Conservation (phyloP, 2,329 filamentous ascomycete species). For the Trichoderma koningii region DNA sequence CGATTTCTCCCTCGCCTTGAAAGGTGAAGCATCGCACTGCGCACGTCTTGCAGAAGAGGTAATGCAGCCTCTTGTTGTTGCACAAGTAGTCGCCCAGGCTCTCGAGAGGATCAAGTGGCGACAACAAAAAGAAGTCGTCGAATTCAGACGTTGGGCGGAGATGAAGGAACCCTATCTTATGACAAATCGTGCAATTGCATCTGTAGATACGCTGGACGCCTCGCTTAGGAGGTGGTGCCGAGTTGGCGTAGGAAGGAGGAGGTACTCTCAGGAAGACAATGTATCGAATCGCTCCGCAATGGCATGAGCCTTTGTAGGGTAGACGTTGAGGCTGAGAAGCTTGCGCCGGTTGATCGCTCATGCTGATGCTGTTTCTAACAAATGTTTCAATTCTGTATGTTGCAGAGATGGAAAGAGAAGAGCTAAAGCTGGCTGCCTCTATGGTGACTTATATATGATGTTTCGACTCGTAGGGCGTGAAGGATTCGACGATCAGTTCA, state of each 20-base stretch:
- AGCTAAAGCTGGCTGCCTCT: no score
- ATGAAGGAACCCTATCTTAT: conserved; percentile 52
- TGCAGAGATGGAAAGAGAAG: no score
- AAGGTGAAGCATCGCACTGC: conserved; percentile 49
- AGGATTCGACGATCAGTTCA: not conserved
- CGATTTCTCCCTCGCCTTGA: conserved; percentile 39
- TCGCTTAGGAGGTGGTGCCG: conserved; percentile 29
- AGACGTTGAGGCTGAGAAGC: conserved; percentile 19
- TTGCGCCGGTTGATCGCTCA: not conserved
- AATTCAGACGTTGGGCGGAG: conserved; percentile 40
- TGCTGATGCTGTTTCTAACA: not conserved
- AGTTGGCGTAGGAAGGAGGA: conserved; percentile 26
- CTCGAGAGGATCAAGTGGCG: conserved; percentile 42
- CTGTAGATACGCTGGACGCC: conserved; percentile 36
- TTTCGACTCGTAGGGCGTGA: no score
- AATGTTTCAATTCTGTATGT: not conserved
- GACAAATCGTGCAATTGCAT: conserved; percentile 54
- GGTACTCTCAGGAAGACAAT: conserved; percentile 48
- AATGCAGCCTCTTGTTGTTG: conserved; percentile 39
- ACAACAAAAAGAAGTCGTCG: conserved; percentile 51
- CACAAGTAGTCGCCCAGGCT: conserved; percentile 48
- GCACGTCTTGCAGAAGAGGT: conserved; percentile 51
- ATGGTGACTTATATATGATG: no score
- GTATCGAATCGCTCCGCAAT: conserved; percentile 49
- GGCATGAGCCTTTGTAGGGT: conserved; percentile 46